Evolutionary conservation across 2,329 filamentous ascomycete species (phyloP), one percentile per base, ranked within the genome.

Genomic region (Thermothelomyces thermophilus): DNA sequence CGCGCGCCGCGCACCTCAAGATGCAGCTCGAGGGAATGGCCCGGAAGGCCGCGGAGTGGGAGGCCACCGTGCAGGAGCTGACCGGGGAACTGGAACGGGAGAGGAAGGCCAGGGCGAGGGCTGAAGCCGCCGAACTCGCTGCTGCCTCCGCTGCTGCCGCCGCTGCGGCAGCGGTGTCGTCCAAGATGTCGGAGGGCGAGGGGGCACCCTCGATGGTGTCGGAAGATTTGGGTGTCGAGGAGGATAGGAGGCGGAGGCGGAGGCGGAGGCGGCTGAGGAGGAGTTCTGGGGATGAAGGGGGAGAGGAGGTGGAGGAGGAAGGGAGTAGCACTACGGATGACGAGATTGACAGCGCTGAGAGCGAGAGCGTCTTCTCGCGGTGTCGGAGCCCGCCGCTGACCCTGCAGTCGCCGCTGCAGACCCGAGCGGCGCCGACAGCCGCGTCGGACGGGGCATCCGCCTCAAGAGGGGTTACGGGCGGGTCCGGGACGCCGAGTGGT

Each of bases 11-110:
- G 17, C 73, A 79, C 57, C 69, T 84, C 35, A 79, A 77, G 62
- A 69, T 73, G 57, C 80, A 84, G 62, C 70, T 85, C 1, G 77
- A 83, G 56, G 74, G 74, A 41, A 79, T 84, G 71, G 75, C 77
- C 1, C 65, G 63, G 14, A 72, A 73, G 56, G 74, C 75, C 0
- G 67, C 70, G 2, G 75, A 80, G 57, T 76, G 79, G 54, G 79
- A 84, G 57, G 57, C 64, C 6, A 68, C 68, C 2, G 76, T 74
- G 50, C 67, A 70, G 56, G 58, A 63, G 36, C 64, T 76, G 16
- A 66, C 68, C 9, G 71, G 71, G 41, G 73, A 76, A 48, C 60
- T 75, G 34, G 69, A 68, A 3, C 69, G 68, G 1, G 79, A 84
- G 63, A 77, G 73, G 60, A 71, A 66, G 50, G 64, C 70, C 1